phyloP scores from a whole-genome alignment of 2,329 filamentous ascomycete species.

The Chaetothyriales sp. region DNA sequence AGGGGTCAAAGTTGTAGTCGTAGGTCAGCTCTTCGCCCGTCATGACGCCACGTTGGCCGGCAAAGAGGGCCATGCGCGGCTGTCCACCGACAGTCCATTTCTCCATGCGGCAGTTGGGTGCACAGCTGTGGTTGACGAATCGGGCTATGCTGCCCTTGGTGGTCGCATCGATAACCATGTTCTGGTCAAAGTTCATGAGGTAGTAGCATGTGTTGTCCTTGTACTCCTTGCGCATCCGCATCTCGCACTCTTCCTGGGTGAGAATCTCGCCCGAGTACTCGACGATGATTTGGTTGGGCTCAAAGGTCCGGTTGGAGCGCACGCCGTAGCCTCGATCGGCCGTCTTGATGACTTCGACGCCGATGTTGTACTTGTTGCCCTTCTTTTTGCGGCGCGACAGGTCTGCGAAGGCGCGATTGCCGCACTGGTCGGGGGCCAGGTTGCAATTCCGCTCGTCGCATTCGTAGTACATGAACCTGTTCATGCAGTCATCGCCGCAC shows the following conservation, averaged over 20 bases:
- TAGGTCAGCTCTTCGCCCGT: conserved; percentile 95
- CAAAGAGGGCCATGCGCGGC: conserved; percentile 92
- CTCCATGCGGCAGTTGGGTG: conserved; percentile 93
- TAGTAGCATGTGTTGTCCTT: conserved; percentile 96
- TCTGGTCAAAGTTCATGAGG: conserved; percentile 95
- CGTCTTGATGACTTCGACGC: conserved; percentile 91
- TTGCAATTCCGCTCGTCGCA: conserved; percentile 85
- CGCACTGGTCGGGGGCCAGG: conserved; percentile 57
- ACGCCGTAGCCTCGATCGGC: conserved; percentile 79
- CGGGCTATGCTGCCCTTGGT: conserved; percentile 79
- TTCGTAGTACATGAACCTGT: conserved; percentile 93
- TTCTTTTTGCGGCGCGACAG: conserved; percentile 60
- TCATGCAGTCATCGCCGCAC: conserved; percentile 82
- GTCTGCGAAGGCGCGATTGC: conserved; percentile 76
- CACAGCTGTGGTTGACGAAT: conserved; percentile 96
- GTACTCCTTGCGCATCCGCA: conserved; percentile 84
- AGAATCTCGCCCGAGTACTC: conserved; percentile 98
- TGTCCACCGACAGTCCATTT: conserved; percentile 93
- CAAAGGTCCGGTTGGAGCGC: conserved; percentile 75
- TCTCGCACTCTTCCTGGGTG: conserved; percentile 82
- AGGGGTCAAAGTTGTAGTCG: conserved; percentile 63
- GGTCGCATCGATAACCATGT: conserved; percentile 87
- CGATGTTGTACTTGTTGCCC: conserved; percentile 77
- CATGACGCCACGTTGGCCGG: conserved; percentile 76
- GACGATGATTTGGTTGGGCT: conserved; percentile 87